Evolutionary conservation across 305 asterid species (phyloP), one percentile per base, ranked within the genome.

Genomic region (Solanum hybrid): DNA sequence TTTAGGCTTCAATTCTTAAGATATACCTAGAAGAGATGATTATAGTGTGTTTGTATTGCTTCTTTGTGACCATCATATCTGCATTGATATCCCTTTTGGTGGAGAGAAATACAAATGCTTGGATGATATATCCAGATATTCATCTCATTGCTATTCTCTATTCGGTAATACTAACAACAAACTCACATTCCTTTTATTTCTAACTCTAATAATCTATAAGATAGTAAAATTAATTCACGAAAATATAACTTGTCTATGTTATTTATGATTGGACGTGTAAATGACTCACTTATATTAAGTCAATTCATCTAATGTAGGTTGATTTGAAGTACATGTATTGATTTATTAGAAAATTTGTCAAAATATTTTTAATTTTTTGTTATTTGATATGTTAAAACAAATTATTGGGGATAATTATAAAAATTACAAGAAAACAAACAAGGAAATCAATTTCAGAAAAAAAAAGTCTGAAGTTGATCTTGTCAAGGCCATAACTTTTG

Each of bases 11-110:
- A 22, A 92, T 93, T 79, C 92, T 94, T 78, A 93, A 94, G 91
- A 88, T 91, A 85, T 94, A 92, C 90, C 95, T 93, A 22, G 88
- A 90, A 14, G 92, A 94, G 93, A 94, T 92, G 94, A 91, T 90
- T 32, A 86, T 93, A 22, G 92, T 93, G 32, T 94, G 93, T n/a
- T 56, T 93, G 56, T 93, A 92, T 90, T 90, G 95, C 90, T 88
- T 94, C 72, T 91, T 93, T 24, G 93, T 92, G 90, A 92, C 96
- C 2, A 60, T 89, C 51, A 94, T 92, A 89, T 91, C 94, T 38
- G 69, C 92, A 14, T 4, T 91, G 13, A 92, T 92, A 87, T 91
- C 93, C 75, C 75, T 93, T 91, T 82, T 93, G 26, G 93, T 93
- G 1, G 95, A 92, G 90, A 91, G 91, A 64, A 93, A 93, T 89